phyloP scores from a whole-genome alignment of 495 filamentous ascomycete genomes.

The Aspergillus haitiensis region DNA sequence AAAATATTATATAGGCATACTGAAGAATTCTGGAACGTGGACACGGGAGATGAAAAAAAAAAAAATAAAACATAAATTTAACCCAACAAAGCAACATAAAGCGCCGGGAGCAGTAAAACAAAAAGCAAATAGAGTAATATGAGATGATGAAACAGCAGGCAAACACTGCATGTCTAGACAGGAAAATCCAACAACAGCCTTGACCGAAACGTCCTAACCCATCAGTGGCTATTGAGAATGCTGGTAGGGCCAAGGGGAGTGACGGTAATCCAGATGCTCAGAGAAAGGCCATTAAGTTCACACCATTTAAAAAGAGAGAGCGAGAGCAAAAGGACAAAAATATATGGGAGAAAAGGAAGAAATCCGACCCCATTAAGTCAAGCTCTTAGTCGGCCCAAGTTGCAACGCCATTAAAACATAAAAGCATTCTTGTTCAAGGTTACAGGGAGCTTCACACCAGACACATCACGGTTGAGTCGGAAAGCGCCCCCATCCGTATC shows the following conservation, averaged over 20 bases:
- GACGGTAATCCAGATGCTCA: constrained; percentile 17
- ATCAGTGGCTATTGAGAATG: constrained; percentile 22
- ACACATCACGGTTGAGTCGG: constrained; percentile 19
- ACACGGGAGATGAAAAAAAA: constrained; percentile 21
- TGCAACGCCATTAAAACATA: constrained; percentile 22
- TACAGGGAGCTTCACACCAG: constrained; percentile 8
- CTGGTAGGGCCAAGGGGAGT: constrained; percentile 16
- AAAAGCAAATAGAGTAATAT: constrained; percentile 27
- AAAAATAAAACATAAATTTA: constrained; percentile 33
- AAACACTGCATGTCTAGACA: constrained; percentile 41
- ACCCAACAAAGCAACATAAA: constrained; percentile 35
- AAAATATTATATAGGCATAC: constrained; percentile 48
- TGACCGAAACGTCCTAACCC: constrained; percentile 14
- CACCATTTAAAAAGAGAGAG: background rate
- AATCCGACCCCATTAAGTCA: constrained; percentile 10
- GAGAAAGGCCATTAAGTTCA: constrained; percentile 15
- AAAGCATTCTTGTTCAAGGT: constrained; percentile 23
- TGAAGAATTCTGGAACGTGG: constrained; percentile 27
- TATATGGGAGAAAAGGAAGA: background rate
- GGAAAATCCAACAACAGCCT: constrained; percentile 35
- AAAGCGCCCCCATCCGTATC: constrained; percentile 23
- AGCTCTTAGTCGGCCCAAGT: constrained; percentile 17
- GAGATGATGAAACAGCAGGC: constrained; percentile 26
- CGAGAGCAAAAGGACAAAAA: no score
- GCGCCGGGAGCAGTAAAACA: constrained; percentile 39